These are phyloP conservation scores for Hypoxylon subgilvum DNA, from an alignment of 495 filamentous ascomycete genomes.

Conservation along the genomic window DNA sequence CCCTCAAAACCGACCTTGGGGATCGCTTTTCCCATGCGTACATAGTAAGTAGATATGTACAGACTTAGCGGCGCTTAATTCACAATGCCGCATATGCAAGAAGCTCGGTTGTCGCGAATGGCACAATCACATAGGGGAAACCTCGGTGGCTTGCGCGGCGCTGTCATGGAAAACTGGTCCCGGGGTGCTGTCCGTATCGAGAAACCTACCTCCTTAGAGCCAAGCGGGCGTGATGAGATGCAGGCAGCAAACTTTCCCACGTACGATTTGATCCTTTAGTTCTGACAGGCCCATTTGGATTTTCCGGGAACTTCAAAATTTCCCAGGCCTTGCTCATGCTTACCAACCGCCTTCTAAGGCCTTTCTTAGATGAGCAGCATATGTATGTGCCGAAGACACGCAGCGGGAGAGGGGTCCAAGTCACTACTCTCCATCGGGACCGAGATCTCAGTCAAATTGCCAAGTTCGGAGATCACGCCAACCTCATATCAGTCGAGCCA, in stretches of 20 bases:
- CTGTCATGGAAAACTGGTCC: conserved; percentile 25
- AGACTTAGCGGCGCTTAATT: conserved; percentile 37
- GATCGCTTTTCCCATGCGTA: conserved; percentile 12
- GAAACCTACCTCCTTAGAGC: conserved; percentile 9
- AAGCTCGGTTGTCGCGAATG: conserved; percentile 21
- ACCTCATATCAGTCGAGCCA: conserved; percentile 3
- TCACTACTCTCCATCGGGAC: conserved; percentile 13
- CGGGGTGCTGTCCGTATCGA: conserved; percentile 13
- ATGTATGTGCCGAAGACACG: background rate
- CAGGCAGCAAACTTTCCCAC: conserved; percentile 32
- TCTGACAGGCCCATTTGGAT: conserved; percentile 12
- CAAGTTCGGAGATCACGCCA: conserved; percentile 1
- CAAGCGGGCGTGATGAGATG: conserved; percentile 28
- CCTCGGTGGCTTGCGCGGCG: conserved; percentile 27
- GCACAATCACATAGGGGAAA: conserved; percentile 16
- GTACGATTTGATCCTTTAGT: conserved; percentile 19
- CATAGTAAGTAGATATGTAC: conserved; percentile 13
- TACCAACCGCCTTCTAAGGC: conserved; percentile 4
- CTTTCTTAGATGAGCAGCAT: conserved; percentile 6
- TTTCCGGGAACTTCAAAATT: conserved; percentile 1
- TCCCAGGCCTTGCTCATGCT: conserved; percentile 4
- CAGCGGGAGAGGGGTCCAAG: background rate
- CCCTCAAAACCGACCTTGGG: conserved; percentile 10
- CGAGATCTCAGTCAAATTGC: conserved; percentile 8
- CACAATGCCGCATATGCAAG: conserved; percentile 34